A percentile compares a stretch with the other conserved stretches of the same genome.
phyloP scores from a whole-genome alignment of 1,284 basidiomycete genomes.

The Leccinum griseonigrum region DNA sequence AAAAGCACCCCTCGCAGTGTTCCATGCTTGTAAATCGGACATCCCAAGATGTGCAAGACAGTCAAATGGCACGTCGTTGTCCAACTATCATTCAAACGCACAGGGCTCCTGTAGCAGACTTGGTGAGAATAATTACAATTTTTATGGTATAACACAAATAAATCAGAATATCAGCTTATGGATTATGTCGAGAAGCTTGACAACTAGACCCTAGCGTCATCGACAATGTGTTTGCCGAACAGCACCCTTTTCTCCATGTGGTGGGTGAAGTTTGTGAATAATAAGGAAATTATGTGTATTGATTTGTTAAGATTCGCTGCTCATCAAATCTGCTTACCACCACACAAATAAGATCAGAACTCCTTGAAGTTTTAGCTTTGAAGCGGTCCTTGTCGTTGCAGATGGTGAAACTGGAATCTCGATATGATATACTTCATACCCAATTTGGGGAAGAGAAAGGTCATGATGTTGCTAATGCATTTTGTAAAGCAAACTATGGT shows the following conservation, averaged over 20 bases:
- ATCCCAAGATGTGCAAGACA: background rate
- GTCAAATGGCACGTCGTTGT: background rate
- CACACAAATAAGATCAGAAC: background rate
- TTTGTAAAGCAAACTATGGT: slow-evolving; percentile 1
- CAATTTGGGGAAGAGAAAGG: background rate
- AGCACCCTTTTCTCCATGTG: slow-evolving; percentile 1
- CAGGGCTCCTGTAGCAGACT: background rate
- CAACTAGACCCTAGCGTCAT: background rate
- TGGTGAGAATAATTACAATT: background rate
- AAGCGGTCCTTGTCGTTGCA: background rate
- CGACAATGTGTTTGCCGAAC: background rate
- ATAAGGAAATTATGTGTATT: background rate
- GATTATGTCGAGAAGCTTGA: background rate
- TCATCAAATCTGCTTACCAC: background rate
- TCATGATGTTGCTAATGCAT: background rate
- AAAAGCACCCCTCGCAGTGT: background rate
- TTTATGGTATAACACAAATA: background rate
- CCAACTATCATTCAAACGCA: background rate
- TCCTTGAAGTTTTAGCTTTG: background rate
- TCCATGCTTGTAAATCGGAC: background rate
- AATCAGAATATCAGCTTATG: background rate
- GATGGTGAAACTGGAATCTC: background rate
- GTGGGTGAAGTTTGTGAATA: background rate
- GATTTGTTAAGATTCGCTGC: background rate
- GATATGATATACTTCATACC: background rate